Percentiles rank a stretch among this genome's conserved stretches.
Evolutionary conservation across 2,329 filamentous ascomycete genomes (phyloP).

Genomic region (Colletotrichum eremochloae): DNA sequence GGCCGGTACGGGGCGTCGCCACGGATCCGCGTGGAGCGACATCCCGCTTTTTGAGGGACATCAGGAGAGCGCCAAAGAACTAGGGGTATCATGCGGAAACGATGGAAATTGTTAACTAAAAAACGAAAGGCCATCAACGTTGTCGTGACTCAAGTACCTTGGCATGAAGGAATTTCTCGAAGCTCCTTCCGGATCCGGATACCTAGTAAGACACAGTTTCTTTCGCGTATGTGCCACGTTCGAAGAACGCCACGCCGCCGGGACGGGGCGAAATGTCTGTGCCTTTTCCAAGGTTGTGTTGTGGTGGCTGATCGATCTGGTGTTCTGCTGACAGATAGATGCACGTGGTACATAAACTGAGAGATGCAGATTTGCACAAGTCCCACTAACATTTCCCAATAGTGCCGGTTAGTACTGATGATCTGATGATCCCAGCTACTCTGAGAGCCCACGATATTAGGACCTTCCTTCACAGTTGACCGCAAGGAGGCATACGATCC

Average conservation of each 20-base stretch:
- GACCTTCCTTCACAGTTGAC: not conserved
- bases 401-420: not conserved
- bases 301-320: constrained; percentile 1
- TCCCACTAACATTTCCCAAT: not conserved
- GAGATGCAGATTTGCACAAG: constrained; percentile 16
- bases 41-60: constrained; percentile 6
- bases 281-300: constrained; percentile 4
- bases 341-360: not conserved
- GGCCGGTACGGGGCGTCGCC: not conserved
- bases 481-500: not conserved
- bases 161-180: not conserved
- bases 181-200: constrained; percentile 18
- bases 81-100: not conserved
- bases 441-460: not conserved
- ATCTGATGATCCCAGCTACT: constrained; percentile 8
- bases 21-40: constrained; percentile 14
- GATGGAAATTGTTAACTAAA: not conserved
- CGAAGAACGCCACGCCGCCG: not conserved
- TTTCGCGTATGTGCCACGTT: no score
- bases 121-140: not conserved
- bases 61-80: constrained; percentile 3
- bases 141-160: constrained; percentile 11
- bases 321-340: not conserved
- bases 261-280: constrained; percentile 35
- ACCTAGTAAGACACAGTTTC: not conserved